Percentiles rank a stretch among this genome's conserved stretches.
Conservation (phyloP, 2,329 filamentous ascomycete species). For the Clonostachys sp. region DNA sequence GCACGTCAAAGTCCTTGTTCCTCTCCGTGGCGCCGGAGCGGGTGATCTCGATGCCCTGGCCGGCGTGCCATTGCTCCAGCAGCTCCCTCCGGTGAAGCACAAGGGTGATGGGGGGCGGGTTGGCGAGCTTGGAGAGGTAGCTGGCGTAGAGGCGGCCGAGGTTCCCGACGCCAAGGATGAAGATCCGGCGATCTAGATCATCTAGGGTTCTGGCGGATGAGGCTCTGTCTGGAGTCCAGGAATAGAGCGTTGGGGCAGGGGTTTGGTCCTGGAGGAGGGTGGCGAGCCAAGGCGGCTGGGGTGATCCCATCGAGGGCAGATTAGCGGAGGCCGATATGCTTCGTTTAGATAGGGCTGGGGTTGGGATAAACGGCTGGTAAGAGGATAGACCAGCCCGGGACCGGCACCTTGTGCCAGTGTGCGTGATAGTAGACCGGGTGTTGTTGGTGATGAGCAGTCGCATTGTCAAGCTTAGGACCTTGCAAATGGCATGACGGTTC, state of each 20-base stretch:
- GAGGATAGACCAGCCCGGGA: no score
- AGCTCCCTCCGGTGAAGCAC: slow-evolving; percentile 63
- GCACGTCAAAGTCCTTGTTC: slow-evolving; percentile 38
- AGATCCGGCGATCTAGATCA: slow-evolving; percentile 45
- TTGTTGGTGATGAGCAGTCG: no score
- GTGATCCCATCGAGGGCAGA: background rate
- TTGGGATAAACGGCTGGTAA: no score
- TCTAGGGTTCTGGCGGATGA: slow-evolving; percentile 7
- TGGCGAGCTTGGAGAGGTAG: slow-evolving; percentile 54
- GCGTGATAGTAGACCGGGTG: no score
- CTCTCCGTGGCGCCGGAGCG: slow-evolving; percentile 20
- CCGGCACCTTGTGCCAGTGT: no score
- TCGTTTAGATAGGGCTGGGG: no score
- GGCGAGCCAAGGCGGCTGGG: slow-evolving; percentile 24
- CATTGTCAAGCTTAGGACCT: no score
- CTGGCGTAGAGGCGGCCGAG: slow-evolving; percentile 76
- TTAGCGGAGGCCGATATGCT: no score
- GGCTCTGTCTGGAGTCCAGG: slow-evolving; percentile 24
- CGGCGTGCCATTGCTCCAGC: slow-evolving; percentile 38
- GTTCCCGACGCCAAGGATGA: slow-evolving; percentile 78
- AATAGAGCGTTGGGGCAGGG: slow-evolving; percentile 26
- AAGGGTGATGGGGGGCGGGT: slow-evolving; percentile 71
- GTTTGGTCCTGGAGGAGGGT: slow-evolving; percentile 14
- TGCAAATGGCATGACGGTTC: no score
- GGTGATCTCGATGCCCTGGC: slow-evolving; percentile 39